Conservation (phyloP, 345 rosid species). For the Arabidopsis arenosa region DNA sequence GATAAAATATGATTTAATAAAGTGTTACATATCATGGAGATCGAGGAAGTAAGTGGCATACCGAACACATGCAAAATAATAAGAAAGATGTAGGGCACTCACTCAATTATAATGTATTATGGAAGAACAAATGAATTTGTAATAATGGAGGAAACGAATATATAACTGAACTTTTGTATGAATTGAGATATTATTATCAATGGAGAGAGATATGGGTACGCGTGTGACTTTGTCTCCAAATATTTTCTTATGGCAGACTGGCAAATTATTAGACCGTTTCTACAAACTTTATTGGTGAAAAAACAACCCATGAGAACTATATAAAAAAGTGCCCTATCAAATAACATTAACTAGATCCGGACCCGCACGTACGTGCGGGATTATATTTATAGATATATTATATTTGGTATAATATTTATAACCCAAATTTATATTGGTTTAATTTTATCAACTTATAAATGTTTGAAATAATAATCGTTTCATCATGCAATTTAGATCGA, state of each 20-base stretch:
- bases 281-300: not conserved
- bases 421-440: too few species aligned
- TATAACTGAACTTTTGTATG: not conserved
- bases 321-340: not conserved
- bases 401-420: too few species aligned
- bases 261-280: not conserved
- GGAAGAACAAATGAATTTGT: conserved; percentile 20
- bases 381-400: too few species aligned
- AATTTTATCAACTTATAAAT: too few species aligned
- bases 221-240: conserved; percentile 26
- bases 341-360: too few species aligned
- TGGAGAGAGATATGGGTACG: conserved; percentile 30
- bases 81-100: conserved; percentile 33
- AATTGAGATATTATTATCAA: not conserved
- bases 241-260: not conserved
- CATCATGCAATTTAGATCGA: too few species aligned
- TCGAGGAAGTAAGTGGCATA: conserved; percentile 41
- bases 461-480: too few species aligned
- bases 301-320: not conserved
- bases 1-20: conserved; percentile 19
- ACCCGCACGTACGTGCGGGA: too few species aligned
- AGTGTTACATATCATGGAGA: conserved; percentile 37
- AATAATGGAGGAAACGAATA: conserved; percentile 28
- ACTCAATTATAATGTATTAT: not conserved
- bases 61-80: conserved; percentile 37